Percentiles rank a stretch among this genome's conserved stretches.
Conservation (phyloP, 2,329 filamentous ascomycete species). For the Fusarium euwallaceae region DNA sequence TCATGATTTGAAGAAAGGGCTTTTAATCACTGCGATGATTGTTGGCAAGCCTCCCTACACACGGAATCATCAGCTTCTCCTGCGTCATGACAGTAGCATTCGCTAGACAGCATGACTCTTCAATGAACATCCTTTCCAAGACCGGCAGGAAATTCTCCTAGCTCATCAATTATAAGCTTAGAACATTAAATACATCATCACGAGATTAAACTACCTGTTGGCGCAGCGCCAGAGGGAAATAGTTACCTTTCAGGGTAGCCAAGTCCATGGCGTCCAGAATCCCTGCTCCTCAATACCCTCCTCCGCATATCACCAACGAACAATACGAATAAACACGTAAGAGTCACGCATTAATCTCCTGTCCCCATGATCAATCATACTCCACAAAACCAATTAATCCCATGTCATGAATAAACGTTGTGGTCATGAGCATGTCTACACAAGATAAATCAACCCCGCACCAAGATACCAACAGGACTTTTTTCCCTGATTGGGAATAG, state of each 20-base stretch:
- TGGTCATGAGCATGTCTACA: neutral
- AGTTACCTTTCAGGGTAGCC: slow-evolving; percentile 13
- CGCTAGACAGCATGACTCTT: neutral
- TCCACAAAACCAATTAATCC: neutral
- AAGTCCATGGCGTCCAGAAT: neutral
- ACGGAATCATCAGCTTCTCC: neutral
- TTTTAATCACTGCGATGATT: too few relatives aligned
- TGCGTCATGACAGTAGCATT: neutral
- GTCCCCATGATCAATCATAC: slow-evolving; percentile 15
- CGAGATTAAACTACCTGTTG: neutral
- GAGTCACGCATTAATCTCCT: neutral
- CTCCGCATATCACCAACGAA: neutral
- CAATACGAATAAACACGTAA: neutral
- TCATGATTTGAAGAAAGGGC: neutral
- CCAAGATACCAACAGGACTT: slow-evolving; percentile 25
- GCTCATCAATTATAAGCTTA: neutral
- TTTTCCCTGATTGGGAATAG: slow-evolving; percentile 35
- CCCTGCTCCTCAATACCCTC: neutral
- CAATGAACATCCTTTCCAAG: neutral
- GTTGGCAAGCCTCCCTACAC: too few relatives aligned
- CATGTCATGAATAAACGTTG: neutral
- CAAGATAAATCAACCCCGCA: slow-evolving; percentile 16
- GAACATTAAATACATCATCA: neutral
- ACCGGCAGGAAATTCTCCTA: neutral
- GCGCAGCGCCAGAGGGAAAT: neutral